phyloP scores from a whole-genome alignment of 495 filamentous ascomycete genomes.

The Daldinia caldariorum region DNA sequence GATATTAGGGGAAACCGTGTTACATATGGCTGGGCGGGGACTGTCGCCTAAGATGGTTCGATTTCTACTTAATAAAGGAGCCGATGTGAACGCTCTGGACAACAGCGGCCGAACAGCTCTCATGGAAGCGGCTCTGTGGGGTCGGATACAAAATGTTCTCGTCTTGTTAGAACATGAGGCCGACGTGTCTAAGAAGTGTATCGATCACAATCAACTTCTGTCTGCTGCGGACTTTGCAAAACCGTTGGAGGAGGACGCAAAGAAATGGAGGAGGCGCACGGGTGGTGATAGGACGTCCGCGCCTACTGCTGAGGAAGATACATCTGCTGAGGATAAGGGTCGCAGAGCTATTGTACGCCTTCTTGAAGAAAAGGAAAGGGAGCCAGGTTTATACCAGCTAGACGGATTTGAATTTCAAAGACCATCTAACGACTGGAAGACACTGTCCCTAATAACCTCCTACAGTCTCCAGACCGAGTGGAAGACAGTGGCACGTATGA shows the following conservation, averaged over 20 bases:
- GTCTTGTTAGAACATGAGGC: not conserved
- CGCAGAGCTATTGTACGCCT: not conserved
- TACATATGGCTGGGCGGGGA: not conserved
- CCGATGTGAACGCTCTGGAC: not conserved
- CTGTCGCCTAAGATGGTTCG: not conserved
- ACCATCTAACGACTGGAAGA: not conserved
- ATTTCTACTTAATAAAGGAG: not conserved
- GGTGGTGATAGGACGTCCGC: too few relatives aligned
- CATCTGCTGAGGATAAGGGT: not conserved
- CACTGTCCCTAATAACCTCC: not conserved
- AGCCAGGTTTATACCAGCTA: not conserved
- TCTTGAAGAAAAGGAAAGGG: not conserved
- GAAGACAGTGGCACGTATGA: not conserved
- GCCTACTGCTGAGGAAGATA: not conserved
- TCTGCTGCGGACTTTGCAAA: not conserved
- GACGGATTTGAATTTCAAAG: not conserved
- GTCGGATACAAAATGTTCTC: not conserved
- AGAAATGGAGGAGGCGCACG: not conserved
- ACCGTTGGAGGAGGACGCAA: not conserved
- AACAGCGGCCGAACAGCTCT: not conserved
- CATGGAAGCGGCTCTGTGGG: conserved; percentile 1
- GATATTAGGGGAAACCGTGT: not conserved
- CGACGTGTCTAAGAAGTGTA: not conserved
- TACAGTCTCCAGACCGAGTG: not conserved
- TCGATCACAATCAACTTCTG: not conserved